Percentiles rank a stretch among this genome's conserved stretches.
phyloP scores from a whole-genome alignment of 2,329 filamentous ascomycete genomes.

The Knufia petricola region DNA sequence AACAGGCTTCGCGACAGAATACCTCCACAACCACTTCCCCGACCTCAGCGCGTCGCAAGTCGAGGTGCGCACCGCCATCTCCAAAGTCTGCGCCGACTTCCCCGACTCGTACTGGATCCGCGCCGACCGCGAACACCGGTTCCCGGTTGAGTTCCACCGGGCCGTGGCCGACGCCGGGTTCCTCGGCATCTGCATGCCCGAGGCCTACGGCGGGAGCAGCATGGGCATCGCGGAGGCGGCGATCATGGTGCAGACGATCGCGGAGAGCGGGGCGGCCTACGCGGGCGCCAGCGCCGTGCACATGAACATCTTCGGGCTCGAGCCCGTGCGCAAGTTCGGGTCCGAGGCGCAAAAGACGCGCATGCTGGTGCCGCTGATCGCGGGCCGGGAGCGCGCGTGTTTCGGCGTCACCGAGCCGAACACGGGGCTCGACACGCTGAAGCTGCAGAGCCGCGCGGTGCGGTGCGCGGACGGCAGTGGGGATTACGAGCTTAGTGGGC shows the following conservation, averaged over 20 bases:
- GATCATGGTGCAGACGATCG: conserved; percentile 41
- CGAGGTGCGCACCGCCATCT: conserved; percentile 35
- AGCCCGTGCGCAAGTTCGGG: conserved; percentile 38
- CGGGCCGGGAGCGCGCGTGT: conserved; percentile 33
- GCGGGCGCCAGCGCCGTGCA: conserved; percentile 36
- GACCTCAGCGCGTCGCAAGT: conserved; percentile 34
- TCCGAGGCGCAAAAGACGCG: conserved; percentile 34
- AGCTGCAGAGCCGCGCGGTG: conserved; percentile 30
- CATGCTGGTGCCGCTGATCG: conserved; percentile 33
- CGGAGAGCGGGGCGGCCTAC: conserved; percentile 37
- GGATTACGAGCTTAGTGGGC: conserved; percentile 30
- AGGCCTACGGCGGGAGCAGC: conserved; percentile 34
- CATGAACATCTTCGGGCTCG: conserved; percentile 41
- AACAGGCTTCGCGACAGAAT: neutral
- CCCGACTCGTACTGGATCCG: conserved; percentile 36
- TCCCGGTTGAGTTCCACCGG: conserved; percentile 33
- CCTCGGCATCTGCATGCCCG: conserved; percentile 38
- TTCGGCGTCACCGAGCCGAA: conserved; percentile 38
- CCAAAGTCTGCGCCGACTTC: conserved; percentile 36
- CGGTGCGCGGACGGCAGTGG: conserved; percentile 25
- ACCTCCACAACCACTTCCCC: conserved; percentile 13
- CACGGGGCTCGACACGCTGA: conserved; percentile 36
- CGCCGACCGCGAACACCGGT: conserved; percentile 30
- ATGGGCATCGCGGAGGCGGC: conserved; percentile 36
- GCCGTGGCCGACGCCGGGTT: conserved; percentile 35